Evolutionary conservation across 768 basidiomycete species (phyloP).

Genomic region (Melanogaster broomeanus): DNA sequence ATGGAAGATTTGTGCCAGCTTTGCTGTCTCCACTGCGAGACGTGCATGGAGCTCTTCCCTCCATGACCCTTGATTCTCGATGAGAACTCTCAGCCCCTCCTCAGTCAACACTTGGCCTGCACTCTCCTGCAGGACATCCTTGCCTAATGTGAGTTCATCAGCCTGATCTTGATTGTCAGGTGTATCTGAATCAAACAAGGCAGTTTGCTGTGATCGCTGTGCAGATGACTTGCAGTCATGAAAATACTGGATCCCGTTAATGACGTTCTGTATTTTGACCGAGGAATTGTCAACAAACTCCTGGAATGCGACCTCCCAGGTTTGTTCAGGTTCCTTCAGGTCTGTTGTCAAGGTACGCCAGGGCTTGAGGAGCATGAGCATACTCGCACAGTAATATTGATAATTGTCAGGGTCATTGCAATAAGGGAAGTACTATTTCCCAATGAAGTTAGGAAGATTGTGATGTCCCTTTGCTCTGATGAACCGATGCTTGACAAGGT

Average conservation of each 20-base stretch:
- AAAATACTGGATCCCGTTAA: slow-evolving; percentile 37
- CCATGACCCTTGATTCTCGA: neutral
- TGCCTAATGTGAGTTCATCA: neutral
- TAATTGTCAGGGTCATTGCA: slow-evolving; percentile 21
- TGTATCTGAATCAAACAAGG: too few relatives aligned
- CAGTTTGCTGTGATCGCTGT: neutral
- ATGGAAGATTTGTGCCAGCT: neutral
- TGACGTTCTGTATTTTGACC: neutral
- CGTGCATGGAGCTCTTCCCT: neutral
- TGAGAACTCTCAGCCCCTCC: neutral
- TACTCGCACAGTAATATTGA: slow-evolving; percentile 36
- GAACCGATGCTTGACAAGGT: slow-evolving; percentile 13
- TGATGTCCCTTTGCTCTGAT: slow-evolving; percentile 30
- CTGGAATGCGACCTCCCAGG: slow-evolving; percentile 25
- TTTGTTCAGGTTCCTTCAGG: slow-evolving; percentile 17
- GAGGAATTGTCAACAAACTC: slow-evolving; percentile 8
- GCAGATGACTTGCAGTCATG: slow-evolving; percentile 19
- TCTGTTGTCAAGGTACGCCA: slow-evolving; percentile 30
- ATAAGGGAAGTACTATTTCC: slow-evolving; percentile 35
- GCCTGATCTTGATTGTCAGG: neutral
- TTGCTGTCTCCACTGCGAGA: neutral
- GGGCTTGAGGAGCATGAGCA: slow-evolving; percentile 38
- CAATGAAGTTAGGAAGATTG: slow-evolving; percentile 36
- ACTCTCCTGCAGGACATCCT: neutral
- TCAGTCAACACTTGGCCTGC: neutral